Evolutionary conservation across 2,329 filamentous ascomycete species (phyloP), one percentile per base, ranked within the genome.

Genomic region (Pseudonectria foliicola): DNA sequence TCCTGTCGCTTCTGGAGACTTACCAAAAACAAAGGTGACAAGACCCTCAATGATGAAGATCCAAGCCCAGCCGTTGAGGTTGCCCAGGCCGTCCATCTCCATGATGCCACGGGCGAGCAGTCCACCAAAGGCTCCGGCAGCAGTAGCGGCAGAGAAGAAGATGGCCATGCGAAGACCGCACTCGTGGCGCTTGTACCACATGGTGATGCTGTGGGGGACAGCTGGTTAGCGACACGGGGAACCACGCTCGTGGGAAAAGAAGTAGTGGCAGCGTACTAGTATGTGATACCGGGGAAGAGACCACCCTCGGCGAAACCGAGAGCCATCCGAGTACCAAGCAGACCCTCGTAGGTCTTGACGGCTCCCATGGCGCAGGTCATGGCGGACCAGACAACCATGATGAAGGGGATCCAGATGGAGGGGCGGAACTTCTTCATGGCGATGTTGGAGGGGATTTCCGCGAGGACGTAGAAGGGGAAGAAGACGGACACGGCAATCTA

Each of bases 21-120:
- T 46, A 52, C 55, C 55, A 27, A 72, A 61, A 23, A 67, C 2
- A 4, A 74, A 54, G 6, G 70, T 73, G 14, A 66, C 48, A 13
- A 72, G 39, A 21, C 73, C 73, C 54, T 84, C 80, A 4, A 86
- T 62, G 39, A 88, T 82, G 55, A 90, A 90, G 33, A 90, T 87
- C 84, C 82, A 88, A 2, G 75, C 68, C 85, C 85, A 90, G 2
- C 81, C 82, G 32, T 60, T 55, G 10, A 75, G 70, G 16, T 59
- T 56, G 3, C 74, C 59, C 6, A 62, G 46, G 3, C 71, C 71
- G 2, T 66, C 49, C 69, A 81, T 76, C 51, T 77, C 70, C 23
- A 73, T 68, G 33, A 81, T 71, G 14, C 67, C 77, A 23, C 70
- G 70, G 3, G 77, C 77, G 12, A 81, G 60, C 8, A 81, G 62